These are phyloP conservation scores for Zygosaccharomyces kombuchaensis DNA, from an alignment of 805 yeast genomes.

Conservation along the genomic window DNA sequence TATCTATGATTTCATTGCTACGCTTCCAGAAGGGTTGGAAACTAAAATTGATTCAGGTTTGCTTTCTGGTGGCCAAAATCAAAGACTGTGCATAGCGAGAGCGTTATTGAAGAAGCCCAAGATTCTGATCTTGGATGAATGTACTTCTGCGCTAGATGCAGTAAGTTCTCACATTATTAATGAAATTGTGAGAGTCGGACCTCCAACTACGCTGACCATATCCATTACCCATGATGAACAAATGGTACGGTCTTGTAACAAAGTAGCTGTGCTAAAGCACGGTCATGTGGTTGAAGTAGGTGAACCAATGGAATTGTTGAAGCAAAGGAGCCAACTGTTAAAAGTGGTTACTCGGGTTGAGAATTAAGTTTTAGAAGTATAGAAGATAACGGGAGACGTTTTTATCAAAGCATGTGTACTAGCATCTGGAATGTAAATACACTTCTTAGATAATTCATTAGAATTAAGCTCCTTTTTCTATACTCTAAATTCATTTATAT, in stretches of 20 bases:
- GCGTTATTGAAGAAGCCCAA: constrained; percentile 68
- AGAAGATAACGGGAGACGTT: background rate
- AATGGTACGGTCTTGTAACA: constrained; percentile 56
- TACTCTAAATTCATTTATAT: no score
- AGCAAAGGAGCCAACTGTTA: constrained; percentile 3
- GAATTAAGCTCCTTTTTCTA: no score
- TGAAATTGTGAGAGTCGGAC: constrained; percentile 40
- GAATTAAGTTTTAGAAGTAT: background rate
- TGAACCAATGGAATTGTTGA: constrained; percentile 27
- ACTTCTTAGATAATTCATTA: no score
- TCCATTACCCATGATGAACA: constrained; percentile 72
- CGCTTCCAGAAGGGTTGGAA: constrained; percentile 54
- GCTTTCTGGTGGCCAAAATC: constrained; percentile 89
- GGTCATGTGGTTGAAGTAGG: constrained; percentile 52
- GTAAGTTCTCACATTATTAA: constrained; percentile 50
- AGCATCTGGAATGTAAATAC: no score
- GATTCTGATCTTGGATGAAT: constrained; percentile 72
- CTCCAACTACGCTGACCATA: constrained; percentile 45
- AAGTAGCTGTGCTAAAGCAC: constrained; percentile 43
- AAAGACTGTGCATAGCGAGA: constrained; percentile 78
- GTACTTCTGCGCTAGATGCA: constrained; percentile 82
- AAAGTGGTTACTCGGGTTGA: background rate
- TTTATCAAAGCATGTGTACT: background rate
- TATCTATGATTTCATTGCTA: constrained; percentile 49
- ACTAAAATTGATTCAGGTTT: constrained; percentile 50